Conservation (phyloP, 2,329 filamentous ascomycete species). For the Fusarium concolor region DNA sequence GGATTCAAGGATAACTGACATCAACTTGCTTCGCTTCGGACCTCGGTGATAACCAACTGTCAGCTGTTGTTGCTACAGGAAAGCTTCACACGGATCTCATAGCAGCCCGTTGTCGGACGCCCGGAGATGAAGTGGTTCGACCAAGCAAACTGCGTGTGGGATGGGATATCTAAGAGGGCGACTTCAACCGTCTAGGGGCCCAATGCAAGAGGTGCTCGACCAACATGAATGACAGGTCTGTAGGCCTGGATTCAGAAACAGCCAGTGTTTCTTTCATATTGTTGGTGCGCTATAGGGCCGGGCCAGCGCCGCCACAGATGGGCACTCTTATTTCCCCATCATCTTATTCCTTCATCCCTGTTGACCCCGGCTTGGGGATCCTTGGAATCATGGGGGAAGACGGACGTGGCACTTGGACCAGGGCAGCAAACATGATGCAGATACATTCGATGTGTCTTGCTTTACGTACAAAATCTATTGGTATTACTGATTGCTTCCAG, state of each 20-base stretch:
- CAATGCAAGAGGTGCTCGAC: slow-evolving; percentile 3
- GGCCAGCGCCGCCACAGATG: slow-evolving; percentile 10
- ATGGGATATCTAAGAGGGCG: slow-evolving; percentile 10
- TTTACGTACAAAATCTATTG: slow-evolving; percentile 21
- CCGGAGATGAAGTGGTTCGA: slow-evolving; percentile 28
- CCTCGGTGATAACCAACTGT: neutral
- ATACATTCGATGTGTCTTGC: slow-evolving; percentile 15
- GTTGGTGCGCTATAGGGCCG: neutral
- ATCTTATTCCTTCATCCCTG: slow-evolving; percentile 12
- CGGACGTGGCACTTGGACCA: slow-evolving; percentile 17
- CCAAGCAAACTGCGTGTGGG: slow-evolving; percentile 3
- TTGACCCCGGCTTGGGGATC: slow-evolving; percentile 19
- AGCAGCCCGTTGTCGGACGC: slow-evolving; percentile 26
- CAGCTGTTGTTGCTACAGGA: slow-evolving; percentile 2
- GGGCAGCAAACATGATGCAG: neutral
- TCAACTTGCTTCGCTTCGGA: neutral
- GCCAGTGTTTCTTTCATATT: slow-evolving; percentile 19
- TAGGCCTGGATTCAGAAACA: slow-evolving; percentile 13
- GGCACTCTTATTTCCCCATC: slow-evolving; percentile 23
- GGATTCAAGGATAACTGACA: slow-evolving; percentile 6
- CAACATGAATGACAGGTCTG: slow-evolving; percentile 7
- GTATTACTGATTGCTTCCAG: neutral
- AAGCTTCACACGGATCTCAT: neutral
- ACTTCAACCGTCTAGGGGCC: slow-evolving; percentile 5
- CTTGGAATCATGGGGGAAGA: slow-evolving; percentile 25